phyloP scores from a whole-genome alignment of 805 yeast species.

The Metschnikowia bowlesiae region DNA sequence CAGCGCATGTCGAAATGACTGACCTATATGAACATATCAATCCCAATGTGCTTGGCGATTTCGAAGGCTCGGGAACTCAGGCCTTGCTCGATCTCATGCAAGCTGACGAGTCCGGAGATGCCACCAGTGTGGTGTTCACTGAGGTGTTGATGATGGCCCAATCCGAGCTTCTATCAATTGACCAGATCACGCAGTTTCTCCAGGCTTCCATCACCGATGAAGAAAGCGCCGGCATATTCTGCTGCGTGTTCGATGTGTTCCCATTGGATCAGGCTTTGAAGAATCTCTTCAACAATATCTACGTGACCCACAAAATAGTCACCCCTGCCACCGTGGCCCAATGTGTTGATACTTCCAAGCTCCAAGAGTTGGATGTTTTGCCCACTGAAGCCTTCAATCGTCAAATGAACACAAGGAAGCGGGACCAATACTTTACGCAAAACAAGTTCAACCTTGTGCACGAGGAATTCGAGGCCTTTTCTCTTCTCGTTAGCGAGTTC shows the following conservation, averaged over 20 bases:
- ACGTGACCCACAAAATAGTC: conserved; percentile 19
- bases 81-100: conserved; percentile 29
- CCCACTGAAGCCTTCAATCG: conserved; percentile 33
- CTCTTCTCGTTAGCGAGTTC: conserved; percentile 55
- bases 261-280: conserved; percentile 24
- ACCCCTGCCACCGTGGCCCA: conserved; percentile 30
- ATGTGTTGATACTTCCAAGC: conserved; percentile 25
- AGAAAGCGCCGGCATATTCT: conserved; percentile 29
- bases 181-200: conserved; percentile 21
- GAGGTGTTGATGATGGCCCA: conserved; percentile 29
- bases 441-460: conserved; percentile 61
- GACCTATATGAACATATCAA: conserved; percentile 21
- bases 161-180: conserved; percentile 17
- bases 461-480: conserved; percentile 76
- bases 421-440: conserved; percentile 45
- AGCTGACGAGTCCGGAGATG: conserved; percentile 14
- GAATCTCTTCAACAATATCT: conserved; percentile 21
- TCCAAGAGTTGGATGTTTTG: conserved; percentile 25
- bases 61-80: conserved; percentile 29
- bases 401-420: conserved; percentile 30
- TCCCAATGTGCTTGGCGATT: conserved; percentile 28
- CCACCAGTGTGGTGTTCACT: conserved; percentile 27
- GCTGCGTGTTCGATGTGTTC: conserved; percentile 37
- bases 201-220: conserved; percentile 28
- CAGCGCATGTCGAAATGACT: neutral